Conservation (phyloP, 2,329 filamentous ascomycete species). For the Elsinoe batatas region DNA sequence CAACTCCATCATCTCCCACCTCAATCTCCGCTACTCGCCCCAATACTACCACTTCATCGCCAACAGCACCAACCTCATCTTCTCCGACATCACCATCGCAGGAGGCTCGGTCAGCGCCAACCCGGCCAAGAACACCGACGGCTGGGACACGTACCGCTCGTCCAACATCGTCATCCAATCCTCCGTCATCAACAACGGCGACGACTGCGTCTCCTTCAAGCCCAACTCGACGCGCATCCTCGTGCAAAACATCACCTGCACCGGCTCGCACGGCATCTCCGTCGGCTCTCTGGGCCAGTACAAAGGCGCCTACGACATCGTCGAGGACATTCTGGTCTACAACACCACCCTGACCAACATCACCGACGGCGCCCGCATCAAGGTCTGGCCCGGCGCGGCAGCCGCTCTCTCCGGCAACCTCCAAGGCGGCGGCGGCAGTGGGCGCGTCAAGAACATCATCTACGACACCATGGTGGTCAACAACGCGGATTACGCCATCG, state of each 20-base stretch:
- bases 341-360: constrained; percentile 32
- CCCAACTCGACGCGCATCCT: constrained; percentile 61
- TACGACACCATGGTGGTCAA: constrained; percentile 51
- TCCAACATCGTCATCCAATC: constrained; percentile 57
- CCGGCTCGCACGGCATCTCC: constrained; percentile 61
- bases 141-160: constrained; percentile 49
- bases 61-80: constrained; percentile 55
- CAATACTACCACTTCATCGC: constrained; percentile 58
- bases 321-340: constrained; percentile 51
- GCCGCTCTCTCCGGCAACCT: constrained; percentile 50
- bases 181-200: constrained; percentile 53
- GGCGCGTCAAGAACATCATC: constrained; percentile 56
- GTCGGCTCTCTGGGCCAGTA: constrained; percentile 66
- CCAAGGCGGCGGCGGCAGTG: constrained; percentile 55
- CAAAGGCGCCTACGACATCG: constrained; percentile 51
- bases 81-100: constrained; percentile 52
- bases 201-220: constrained; percentile 67
- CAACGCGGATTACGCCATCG: constrained; percentile 57
- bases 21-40: constrained; percentile 51
- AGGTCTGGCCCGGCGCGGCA: constrained; percentile 57
- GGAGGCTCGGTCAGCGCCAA: constrained; percentile 45
- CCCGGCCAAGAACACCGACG: constrained; percentile 54
- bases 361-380: constrained; percentile 59
- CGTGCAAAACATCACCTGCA: constrained; percentile 57
- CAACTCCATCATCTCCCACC: constrained; percentile 41